Conservation (phyloP, 805 yeast genomes). For the Lipomyces yamanashiensis region DNA sequence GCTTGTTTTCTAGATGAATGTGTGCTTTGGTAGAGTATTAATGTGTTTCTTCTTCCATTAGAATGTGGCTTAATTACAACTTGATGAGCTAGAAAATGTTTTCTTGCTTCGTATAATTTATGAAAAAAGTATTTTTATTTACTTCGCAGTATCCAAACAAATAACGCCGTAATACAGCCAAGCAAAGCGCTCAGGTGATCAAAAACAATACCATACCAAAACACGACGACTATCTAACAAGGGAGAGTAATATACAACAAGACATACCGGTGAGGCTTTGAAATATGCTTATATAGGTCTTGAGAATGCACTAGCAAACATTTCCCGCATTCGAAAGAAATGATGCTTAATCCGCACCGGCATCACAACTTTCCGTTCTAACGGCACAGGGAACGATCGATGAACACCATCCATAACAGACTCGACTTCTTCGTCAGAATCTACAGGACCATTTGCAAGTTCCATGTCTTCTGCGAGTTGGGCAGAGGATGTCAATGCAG, state of each 20-base stretch:
- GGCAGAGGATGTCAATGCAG: constrained; percentile 50
- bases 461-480: constrained; percentile 46
- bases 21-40: too few relatives aligned
- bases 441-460: constrained; percentile 52
- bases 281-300: constrained; percentile 41
- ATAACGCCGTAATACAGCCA: background rate
- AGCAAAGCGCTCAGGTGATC: background rate
- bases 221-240: background rate
- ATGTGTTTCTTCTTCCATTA: too few relatives aligned
- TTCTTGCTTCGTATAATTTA: background rate
- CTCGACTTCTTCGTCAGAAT: constrained; percentile 91
- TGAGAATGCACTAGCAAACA: constrained; percentile 84
- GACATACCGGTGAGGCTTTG: background rate
- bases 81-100: too few relatives aligned
- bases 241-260: constrained; percentile 1
- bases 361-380: constrained; percentile 72
- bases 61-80: too few relatives aligned
- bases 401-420: constrained; percentile 88
- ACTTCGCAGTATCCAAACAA: background rate
- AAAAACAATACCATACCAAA: background rate
- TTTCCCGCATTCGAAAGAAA: constrained; percentile 87
- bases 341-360: constrained; percentile 73
- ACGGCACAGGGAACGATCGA: constrained; percentile 73
- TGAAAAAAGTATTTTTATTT: background rate
- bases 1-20: too few relatives aligned